Evolutionary conservation across 1,284 basidiomycete species (phyloP).

Genomic region (Ustilago crameri): DNA sequence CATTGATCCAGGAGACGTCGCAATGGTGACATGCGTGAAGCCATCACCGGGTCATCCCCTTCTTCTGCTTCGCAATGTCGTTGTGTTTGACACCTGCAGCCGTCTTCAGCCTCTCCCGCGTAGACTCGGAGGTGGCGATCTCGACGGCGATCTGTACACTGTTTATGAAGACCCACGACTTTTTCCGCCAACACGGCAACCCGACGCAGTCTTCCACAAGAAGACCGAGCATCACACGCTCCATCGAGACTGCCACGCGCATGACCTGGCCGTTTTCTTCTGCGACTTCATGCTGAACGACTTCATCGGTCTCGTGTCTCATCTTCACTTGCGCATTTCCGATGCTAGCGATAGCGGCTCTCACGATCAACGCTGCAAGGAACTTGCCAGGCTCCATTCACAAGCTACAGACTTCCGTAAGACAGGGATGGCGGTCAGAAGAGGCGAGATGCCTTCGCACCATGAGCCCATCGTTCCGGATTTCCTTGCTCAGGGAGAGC

Average conservation of each 20-base stretch:
- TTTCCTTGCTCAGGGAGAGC: constrained; percentile 34
- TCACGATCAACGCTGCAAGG: constrained; percentile 74
- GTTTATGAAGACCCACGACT: constrained; percentile 70
- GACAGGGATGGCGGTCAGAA: constrained; percentile 35
- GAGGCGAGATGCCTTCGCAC: constrained; percentile 9
- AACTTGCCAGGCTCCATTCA: constrained; percentile 76
- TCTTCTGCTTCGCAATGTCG: constrained; percentile 39
- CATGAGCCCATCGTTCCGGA: constrained; percentile 31
- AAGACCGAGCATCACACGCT: constrained; percentile 71
- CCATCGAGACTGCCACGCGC: constrained; percentile 72
- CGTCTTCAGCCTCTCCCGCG: constrained; percentile 26
- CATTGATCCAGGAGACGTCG: constrained; percentile 44
- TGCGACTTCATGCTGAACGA: constrained; percentile 75
- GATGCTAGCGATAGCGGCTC: constrained; percentile 75
- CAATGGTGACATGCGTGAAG: constrained; percentile 33
- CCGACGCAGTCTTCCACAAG: constrained; percentile 67
- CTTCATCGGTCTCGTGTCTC: constrained; percentile 71
- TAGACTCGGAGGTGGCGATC: constrained; percentile 42
- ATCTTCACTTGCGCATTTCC: constrained; percentile 77
- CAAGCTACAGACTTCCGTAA: constrained; percentile 72
- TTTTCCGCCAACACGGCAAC: constrained; percentile 71
- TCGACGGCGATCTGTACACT: constrained; percentile 69
- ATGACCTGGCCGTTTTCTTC: constrained; percentile 79
- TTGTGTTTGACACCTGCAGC: constrained; percentile 45
- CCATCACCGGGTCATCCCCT: constrained; percentile 43